Evolutionary conservation across 305 asterid genomes (phyloP).

Genomic region (Petunia hybrid): DNA sequence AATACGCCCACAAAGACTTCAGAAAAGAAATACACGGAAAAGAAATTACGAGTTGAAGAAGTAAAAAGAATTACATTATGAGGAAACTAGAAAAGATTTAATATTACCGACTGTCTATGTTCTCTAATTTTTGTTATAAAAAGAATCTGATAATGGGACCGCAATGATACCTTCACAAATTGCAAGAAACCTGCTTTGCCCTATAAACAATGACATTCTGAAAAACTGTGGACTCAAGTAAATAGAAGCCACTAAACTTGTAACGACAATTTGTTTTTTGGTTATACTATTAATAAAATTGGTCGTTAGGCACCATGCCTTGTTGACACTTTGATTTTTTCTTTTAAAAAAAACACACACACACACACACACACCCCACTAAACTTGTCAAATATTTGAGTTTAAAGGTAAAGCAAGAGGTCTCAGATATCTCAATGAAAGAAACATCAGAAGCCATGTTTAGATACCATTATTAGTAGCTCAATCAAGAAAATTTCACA

Average conservation of each 20-base stretch:
- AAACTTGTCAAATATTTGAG: slow-evolving; percentile 13
- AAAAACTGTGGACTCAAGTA: neutral
- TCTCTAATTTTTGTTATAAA: neutral
- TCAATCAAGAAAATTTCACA: neutral
- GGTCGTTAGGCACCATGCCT: too few species aligned
- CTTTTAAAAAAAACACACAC: too few species aligned
- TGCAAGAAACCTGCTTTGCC: slow-evolving; percentile 3
- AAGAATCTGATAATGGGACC: neutral
- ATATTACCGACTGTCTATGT: neutral
- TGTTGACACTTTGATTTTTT: too few species aligned
- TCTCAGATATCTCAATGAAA: neutral
- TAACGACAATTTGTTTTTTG: neutral
- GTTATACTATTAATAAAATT: too few species aligned
- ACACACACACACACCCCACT: neutral
- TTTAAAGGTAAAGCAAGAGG: neutral
- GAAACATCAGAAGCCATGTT: slow-evolving; percentile 12
- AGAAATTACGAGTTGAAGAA: neutral
- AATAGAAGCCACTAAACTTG: neutral
- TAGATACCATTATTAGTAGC: neutral
- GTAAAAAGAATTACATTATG: neutral
- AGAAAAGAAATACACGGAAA: neutral
- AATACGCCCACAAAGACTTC: slow-evolving; percentile 12
- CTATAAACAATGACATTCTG: neutral
- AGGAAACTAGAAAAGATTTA: neutral
- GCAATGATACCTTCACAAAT: neutral